These are phyloP conservation scores for Tausonia pullulans DNA, from an alignment of 1,284 basidiomycete genomes.

Conservation along the genomic window DNA sequence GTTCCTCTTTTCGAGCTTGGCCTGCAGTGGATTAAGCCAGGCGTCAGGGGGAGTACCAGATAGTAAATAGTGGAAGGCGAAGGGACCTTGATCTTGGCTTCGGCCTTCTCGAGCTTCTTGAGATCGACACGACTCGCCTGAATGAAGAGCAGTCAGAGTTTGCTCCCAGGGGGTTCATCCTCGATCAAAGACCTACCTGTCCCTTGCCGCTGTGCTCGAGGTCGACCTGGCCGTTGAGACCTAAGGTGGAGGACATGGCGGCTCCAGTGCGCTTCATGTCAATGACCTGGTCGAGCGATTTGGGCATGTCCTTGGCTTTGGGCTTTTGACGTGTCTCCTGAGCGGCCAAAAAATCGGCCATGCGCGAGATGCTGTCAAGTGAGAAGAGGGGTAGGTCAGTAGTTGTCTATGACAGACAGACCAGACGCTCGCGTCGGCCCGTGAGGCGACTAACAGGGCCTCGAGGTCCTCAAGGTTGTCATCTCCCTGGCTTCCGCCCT, in stretches of 20 bases:
- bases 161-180: background rate
- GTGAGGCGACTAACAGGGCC: slow-evolving; percentile 27
- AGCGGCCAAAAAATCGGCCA: slow-evolving; percentile 52
- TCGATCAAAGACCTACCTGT: slow-evolving; percentile 50
- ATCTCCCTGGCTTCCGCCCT: slow-evolving; percentile 29
- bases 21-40: slow-evolving; percentile 37
- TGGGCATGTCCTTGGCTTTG: slow-evolving; percentile 44
- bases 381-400: background rate
- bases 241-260: slow-evolving; percentile 72
- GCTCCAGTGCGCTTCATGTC: slow-evolving; percentile 75
- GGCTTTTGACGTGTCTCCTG: slow-evolving; percentile 44
- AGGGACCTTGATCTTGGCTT: slow-evolving; percentile 79
- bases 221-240: slow-evolving; percentile 75
- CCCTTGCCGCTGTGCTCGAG: slow-evolving; percentile 88
- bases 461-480: slow-evolving; percentile 28
- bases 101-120: slow-evolving; percentile 95
- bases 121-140: slow-evolving; percentile 92
- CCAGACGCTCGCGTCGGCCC: too few species aligned
- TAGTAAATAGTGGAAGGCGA: background rate
- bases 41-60: slow-evolving; percentile 1
- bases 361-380: slow-evolving; percentile 39
- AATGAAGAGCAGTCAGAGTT: slow-evolving; percentile 2
- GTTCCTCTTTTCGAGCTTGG: slow-evolving; percentile 92
- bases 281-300: slow-evolving; percentile 77
- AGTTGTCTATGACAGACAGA: background rate